A percentile compares a stretch with the other conserved stretches of the same genome.
These are phyloP conservation scores for Scheffersomyces quercinus DNA, from an alignment of 1,139 yeast species.

Conservation along the genomic window DNA sequence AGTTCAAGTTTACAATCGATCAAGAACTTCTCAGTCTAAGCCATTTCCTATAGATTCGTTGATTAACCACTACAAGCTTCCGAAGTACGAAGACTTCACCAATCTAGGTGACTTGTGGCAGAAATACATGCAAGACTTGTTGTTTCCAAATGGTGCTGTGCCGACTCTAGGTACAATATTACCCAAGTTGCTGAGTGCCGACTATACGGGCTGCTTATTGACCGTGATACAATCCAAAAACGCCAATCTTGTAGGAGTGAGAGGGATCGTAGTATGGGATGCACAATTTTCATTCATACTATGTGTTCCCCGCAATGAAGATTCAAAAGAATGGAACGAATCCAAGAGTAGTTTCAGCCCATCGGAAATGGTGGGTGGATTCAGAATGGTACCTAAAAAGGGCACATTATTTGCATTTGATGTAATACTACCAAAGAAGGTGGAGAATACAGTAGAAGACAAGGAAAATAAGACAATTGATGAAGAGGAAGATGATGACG, in stretches of 20 bases:
- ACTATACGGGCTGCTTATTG: slow-evolving; percentile 75
- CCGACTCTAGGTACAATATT: slow-evolving; percentile 37
- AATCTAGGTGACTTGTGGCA: slow-evolving; percentile 63
- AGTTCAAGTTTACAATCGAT: slow-evolving; percentile 28
- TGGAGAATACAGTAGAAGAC: slow-evolving; percentile 9
- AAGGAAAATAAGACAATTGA: slow-evolving; percentile 5
- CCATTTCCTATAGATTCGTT: slow-evolving; percentile 29
- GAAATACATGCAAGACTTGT: slow-evolving; percentile 55
- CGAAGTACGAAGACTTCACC: slow-evolving; percentile 54
- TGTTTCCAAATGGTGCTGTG: slow-evolving; percentile 32
- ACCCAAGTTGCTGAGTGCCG: slow-evolving; percentile 73
- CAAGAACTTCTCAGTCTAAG: slow-evolving; percentile 11
- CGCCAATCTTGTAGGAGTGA: slow-evolving; percentile 57
- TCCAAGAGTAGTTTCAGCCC: slow-evolving; percentile 19
- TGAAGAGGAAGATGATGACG: slow-evolving; percentile 18
- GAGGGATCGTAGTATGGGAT: slow-evolving; percentile 88
- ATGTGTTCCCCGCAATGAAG: slow-evolving; percentile 49
- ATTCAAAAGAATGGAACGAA: slow-evolving; percentile 34
- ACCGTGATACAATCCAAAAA: slow-evolving; percentile 62
- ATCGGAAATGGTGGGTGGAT: slow-evolving; percentile 47
- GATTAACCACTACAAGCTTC: slow-evolving; percentile 39
- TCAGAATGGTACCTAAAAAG: slow-evolving; percentile 58
- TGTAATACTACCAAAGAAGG: slow-evolving; percentile 33
- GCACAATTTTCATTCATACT: slow-evolving; percentile 74
- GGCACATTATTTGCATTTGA: slow-evolving; percentile 62